Percentiles rank a stretch among this genome's conserved stretches.
Conservation (phyloP, 306 rosid species). For the Cicer cuneatum region DNA sequence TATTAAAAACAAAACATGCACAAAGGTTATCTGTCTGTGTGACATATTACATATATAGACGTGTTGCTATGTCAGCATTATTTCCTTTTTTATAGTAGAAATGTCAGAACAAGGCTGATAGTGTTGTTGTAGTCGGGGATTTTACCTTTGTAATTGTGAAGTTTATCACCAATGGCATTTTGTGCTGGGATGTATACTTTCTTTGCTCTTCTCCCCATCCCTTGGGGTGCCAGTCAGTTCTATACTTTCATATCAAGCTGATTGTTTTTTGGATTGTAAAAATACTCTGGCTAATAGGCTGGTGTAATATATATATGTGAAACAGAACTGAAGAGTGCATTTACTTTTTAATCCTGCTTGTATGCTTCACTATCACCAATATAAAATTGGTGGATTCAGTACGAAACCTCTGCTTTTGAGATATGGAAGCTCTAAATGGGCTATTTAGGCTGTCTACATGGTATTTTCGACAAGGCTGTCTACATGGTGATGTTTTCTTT, state of each 20-base stretch:
- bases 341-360: slow-evolving; percentile 7
- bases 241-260: slow-evolving; percentile 5
- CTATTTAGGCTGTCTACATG: slow-evolving; percentile 20
- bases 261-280: slow-evolving; percentile 17
- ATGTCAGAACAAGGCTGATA: slow-evolving; percentile 15
- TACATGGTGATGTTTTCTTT: slow-evolving; percentile 22
- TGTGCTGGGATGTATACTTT: slow-evolving; percentile 5
- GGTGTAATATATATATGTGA: slow-evolving; percentile 12
- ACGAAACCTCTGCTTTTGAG: slow-evolving; percentile 19
- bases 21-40: not conserved
- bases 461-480: not conserved
- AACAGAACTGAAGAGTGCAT: slow-evolving; percentile 23
- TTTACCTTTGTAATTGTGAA: not conserved
- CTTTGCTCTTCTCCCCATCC: not conserved
- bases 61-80: not conserved
- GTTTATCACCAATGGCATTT: slow-evolving; percentile 21
- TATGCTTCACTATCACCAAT: not conserved
- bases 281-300: not conserved
- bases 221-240: slow-evolving; percentile 8
- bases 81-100: slow-evolving; percentile 15
- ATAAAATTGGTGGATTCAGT: slow-evolving; percentile 17
- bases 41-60: slow-evolving; percentile 7
- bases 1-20: slow-evolving; percentile 10
- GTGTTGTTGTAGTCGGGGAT: not conserved
- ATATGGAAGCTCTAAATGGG: slow-evolving; percentile 21